These are phyloP conservation scores for Lumnitzera racemosa DNA, from an alignment of 345 rosid species.

Conservation along the genomic window DNA sequence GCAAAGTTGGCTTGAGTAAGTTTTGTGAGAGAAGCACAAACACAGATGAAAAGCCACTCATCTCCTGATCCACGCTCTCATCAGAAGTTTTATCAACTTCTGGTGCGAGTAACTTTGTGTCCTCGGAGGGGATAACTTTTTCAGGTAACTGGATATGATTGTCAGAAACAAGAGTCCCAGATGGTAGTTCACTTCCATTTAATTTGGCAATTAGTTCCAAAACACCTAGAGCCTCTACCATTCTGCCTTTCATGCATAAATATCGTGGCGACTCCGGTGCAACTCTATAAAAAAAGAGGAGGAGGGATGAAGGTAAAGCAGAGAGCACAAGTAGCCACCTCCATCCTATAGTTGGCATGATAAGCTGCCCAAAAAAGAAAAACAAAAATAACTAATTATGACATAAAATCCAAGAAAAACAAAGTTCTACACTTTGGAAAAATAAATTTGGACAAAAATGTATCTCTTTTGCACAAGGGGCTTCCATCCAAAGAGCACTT, in stretches of 20 bases:
- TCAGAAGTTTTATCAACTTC: slow-evolving; percentile 18
- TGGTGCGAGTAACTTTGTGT: slow-evolving; percentile 27
- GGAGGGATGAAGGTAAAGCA: slow-evolving; percentile 63
- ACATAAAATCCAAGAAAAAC: too few relatives aligned
- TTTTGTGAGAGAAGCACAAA: slow-evolving; percentile 60
- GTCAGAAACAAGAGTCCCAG: slow-evolving; percentile 63
- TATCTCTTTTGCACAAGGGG: too few relatives aligned
- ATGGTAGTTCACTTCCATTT: slow-evolving; percentile 51
- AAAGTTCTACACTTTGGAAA: too few relatives aligned
- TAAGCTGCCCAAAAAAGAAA: slow-evolving; percentile 37
- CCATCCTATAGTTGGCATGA: slow-evolving; percentile 88
- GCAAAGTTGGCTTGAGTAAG: slow-evolving; percentile 58
- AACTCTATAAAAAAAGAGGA: slow-evolving; percentile 60
- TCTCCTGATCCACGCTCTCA: slow-evolving; percentile 28
- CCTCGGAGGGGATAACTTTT: slow-evolving; percentile 27
- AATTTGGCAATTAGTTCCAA: slow-evolving; percentile 54
- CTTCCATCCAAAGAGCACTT: too few relatives aligned
- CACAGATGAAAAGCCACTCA: slow-evolving; percentile 32
- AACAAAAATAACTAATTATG: not conserved
- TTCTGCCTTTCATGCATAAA: slow-evolving; percentile 64
- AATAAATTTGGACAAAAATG: too few relatives aligned
- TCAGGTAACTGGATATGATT: slow-evolving; percentile 34
- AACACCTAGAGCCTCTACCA: slow-evolving; percentile 48
- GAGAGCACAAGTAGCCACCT: slow-evolving; percentile 87
- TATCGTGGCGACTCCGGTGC: slow-evolving; percentile 89